Evolutionary conservation across 1,284 basidiomycete species (phyloP), one percentile per base, ranked within the genome.

Genomic region (Wolfiporia cocos): DNA sequence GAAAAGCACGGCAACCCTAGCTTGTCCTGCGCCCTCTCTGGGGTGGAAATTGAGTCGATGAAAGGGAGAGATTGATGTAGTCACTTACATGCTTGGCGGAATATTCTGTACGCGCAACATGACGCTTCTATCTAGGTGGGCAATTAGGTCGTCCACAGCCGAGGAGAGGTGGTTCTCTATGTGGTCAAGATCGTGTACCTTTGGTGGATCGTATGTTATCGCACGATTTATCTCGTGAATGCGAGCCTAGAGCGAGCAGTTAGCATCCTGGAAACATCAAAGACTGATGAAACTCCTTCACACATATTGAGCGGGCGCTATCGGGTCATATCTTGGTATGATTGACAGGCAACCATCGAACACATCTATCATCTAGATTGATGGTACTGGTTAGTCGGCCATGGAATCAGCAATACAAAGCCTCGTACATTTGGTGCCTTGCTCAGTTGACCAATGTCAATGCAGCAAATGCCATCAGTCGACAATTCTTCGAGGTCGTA

Each of bases 1-100:
- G 62, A 99, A 99, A 4, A 99, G 73, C 5, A 99, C 71, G 3
- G 88, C 92, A 0, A 96, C 71, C 43, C 81, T 76, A 0, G 88
- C 74, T 35, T 68, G 58, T 2, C 66, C 66, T 39, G 53, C 42
- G 4, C 41, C 30, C 20, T 43, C 47, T 5, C 57, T 60, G 41
- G 26, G 12, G 5, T 12, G 18, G 6, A 33, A 14, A 35, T 43
- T 19, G 26, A 17, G 14, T 17, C 17, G 10, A 26, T 18, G 24
- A 33, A 24, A 21, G 31, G 7, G 36, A 29, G 23, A 40, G 35
- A 26, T 18, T 22, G 5, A 20, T 12, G 21, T 18, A 6, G 11
- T 15, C 6, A 58, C 69, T 49, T 49, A 74, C 70, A 49, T 50
- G 45, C 54, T 53, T 34, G 55, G 59, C 3, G 74, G 70, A 14